Percentiles rank a stretch among this genome's conserved stretches.
Evolutionary conservation across 1,139 yeast genomes (phyloP).

Genomic region (Hyphopichia wangnamkhiaoensis): DNA sequence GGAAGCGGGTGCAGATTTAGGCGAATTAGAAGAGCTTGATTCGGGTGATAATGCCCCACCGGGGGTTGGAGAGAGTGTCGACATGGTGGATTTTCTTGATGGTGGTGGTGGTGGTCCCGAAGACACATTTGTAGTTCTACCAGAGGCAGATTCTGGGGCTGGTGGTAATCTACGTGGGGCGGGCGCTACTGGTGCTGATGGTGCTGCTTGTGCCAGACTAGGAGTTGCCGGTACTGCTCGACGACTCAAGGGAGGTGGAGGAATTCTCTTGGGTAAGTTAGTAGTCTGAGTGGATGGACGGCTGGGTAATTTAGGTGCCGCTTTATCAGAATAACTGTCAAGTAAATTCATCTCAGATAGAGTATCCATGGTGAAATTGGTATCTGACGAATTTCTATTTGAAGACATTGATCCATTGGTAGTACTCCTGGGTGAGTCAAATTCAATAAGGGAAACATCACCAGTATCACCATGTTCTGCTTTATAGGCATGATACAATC

Average conservation of each 20-base stretch:
- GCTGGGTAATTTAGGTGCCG: slow-evolving; percentile 25
- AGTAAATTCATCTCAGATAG: slow-evolving; percentile 40
- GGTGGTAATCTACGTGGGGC: slow-evolving; percentile 26
- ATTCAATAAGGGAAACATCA: slow-evolving; percentile 20
- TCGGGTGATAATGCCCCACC: background rate
- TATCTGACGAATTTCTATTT: slow-evolving; percentile 12
- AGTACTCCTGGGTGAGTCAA: slow-evolving; percentile 10
- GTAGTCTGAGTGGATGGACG: slow-evolving; percentile 16
- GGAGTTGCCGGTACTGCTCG: slow-evolving; percentile 11
- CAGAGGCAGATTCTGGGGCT: slow-evolving; percentile 13
- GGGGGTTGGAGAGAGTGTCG: slow-evolving; percentile 1
- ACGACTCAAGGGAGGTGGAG: slow-evolving; percentile 40
- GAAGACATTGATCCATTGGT: slow-evolving; percentile 12
- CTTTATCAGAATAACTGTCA: slow-evolving; percentile 23
- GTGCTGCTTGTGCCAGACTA: background rate
- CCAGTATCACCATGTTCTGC: slow-evolving; percentile 25
- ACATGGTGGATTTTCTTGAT: slow-evolving; percentile 4
- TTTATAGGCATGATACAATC: slow-evolving; percentile 35
- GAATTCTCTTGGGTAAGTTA: slow-evolving; percentile 31
- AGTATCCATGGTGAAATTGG: slow-evolving; percentile 27
- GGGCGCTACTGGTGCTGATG: slow-evolving; percentile 9
- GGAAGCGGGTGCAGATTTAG: slow-evolving; percentile 25
- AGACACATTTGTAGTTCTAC: too few relatives aligned
- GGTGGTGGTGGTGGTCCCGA: slow-evolving; percentile 5
- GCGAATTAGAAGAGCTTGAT: background rate